Evolutionary conservation across 768 basidiomycete genomes (phyloP), one percentile per base, ranked within the genome.

Genomic region (Tubosaeta sp.): DNA sequence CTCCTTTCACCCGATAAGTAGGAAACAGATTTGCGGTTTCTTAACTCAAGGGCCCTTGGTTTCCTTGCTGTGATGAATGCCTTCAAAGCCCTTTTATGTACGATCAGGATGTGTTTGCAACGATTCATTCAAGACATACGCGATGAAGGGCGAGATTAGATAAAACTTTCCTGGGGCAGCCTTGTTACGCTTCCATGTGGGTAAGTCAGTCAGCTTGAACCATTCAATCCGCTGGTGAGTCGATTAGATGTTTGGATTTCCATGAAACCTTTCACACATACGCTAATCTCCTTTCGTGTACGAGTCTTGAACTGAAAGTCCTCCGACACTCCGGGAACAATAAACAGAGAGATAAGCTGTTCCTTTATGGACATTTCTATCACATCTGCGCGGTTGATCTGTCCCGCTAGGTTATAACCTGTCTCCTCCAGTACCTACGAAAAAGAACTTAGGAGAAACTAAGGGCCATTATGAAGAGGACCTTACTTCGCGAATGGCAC

Each of bases 201-300:
- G 97, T 9, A 99, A 75, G 66, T 97, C 93, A 17, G 78, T 76
- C 46, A 98, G 73, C 54, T 76, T 83, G 71, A 97, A 97, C 97
- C 97, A 99, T 65, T 94, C 87, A 59, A 98, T 98, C 76, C 91
- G 91, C 95, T 97, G 65, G 34, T 3, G 14, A 27, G n/a, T 33
- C 31, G 52, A 48, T 55, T 35, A 62, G 57, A 53, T 33, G 26
- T 43, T 34, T 44, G 19, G 33, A 29, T 46, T 51, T 35, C 13
- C 39, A 43, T 43, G 37, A 52, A 35, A 57, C 16, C 25, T 38
- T 42, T 22, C 22, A 13, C 48, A 67, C 84, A 64, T 76, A 97
- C 95, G 65, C 94, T 95, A 61, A 99, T 99, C 76, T 99, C 97
- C 72, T 97, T 99, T 51, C 95, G 78, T 2, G 97, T 99, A 69